A percentile compares a stretch with the other conserved stretches of the same genome.
phyloP scores from a whole-genome alignment of 495 filamentous ascomycete species.

The Trichoderma virens region DNA sequence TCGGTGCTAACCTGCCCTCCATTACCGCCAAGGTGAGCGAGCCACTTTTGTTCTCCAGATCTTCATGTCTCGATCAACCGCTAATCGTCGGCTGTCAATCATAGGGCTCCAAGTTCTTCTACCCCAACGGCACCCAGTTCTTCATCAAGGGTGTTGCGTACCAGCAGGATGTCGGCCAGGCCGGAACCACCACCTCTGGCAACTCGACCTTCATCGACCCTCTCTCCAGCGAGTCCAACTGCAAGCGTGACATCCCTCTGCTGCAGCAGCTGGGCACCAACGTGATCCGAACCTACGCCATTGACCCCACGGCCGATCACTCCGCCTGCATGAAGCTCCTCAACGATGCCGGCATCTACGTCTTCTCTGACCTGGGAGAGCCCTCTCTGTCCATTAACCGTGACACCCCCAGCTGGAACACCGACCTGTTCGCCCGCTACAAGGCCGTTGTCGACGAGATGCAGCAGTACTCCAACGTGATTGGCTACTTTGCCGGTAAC shows the following conservation, averaged over 20 bases:
- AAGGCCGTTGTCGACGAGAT: slow-evolving; percentile 75
- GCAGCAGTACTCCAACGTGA: slow-evolving; percentile 69
- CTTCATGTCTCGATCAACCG: background rate
- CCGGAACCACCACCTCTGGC: slow-evolving; percentile 25
- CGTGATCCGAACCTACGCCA: slow-evolving; percentile 85
- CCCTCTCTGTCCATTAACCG: slow-evolving; percentile 79
- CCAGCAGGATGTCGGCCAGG: slow-evolving; percentile 49
- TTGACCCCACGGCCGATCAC: slow-evolving; percentile 75
- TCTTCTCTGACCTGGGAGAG: slow-evolving; percentile 80
- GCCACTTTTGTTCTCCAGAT: slow-evolving; percentile 4
- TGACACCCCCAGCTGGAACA: slow-evolving; percentile 66
- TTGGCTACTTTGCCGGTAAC: slow-evolving; percentile 97
- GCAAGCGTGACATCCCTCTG: slow-evolving; percentile 76
- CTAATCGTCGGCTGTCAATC: background rate
- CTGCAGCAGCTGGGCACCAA: slow-evolving; percentile 75
- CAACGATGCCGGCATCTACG: slow-evolving; percentile 82
- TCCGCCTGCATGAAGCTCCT: slow-evolving; percentile 77
- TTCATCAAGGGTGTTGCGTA: slow-evolving; percentile 87
- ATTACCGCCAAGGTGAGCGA: slow-evolving; percentile 7
- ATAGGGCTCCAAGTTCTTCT: slow-evolving; percentile 56
- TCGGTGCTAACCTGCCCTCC: slow-evolving; percentile 7
- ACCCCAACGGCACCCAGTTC: slow-evolving; percentile 67
- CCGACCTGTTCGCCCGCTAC: slow-evolving; percentile 69
- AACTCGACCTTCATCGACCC: slow-evolving; percentile 51
- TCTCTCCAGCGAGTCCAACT: slow-evolving; percentile 59